A percentile compares a stretch with the other conserved stretches of the same genome.
Evolutionary conservation across 106 monocot genomes (phyloP).

Genomic region (Iris macrosiphon): DNA sequence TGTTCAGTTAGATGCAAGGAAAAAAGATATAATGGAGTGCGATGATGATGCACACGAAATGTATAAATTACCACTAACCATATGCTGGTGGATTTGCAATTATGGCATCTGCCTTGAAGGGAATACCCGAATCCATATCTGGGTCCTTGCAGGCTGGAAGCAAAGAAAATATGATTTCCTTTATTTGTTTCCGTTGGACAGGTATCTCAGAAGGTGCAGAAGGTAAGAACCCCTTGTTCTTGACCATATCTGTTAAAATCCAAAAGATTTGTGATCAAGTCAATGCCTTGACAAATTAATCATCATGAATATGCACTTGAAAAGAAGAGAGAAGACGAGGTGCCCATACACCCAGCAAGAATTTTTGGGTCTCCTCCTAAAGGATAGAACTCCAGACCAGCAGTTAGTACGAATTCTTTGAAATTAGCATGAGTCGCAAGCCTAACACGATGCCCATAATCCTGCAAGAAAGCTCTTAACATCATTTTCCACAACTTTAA

Average conservation of each 20-base stretch:
- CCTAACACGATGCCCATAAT: slow-evolving; percentile 90
- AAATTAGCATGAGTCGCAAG: slow-evolving; percentile 97
- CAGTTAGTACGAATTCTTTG: slow-evolving; percentile 89
- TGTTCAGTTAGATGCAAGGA: neutral
- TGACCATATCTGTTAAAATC: slow-evolving; percentile 81
- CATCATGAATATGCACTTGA: neutral
- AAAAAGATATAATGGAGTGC: neutral
- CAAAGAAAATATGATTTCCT: slow-evolving; percentile 92
- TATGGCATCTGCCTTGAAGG: slow-evolving; percentile 87
- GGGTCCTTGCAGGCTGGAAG: slow-evolving; percentile 84
- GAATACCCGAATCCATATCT: slow-evolving; percentile 78
- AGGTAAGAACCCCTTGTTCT: slow-evolving; percentile 97
- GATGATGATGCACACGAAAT: neutral
- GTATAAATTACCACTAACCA: slow-evolving; percentile 46
- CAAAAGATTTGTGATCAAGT: neutral
- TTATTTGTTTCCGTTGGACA: slow-evolving; percentile 82
- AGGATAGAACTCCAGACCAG: slow-evolving; percentile 91
- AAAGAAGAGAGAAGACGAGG: neutral
- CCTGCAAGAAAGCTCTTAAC: slow-evolving; percentile 41
- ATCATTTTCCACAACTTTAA: neutral
- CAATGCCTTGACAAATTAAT: too few relatives aligned
- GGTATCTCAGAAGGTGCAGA: slow-evolving; percentile 86
- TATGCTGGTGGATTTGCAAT: slow-evolving; percentile 97
- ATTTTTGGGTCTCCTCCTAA: slow-evolving; percentile 90
- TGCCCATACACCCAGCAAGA: slow-evolving; percentile 80